These are phyloP conservation scores for Stromatinia cepivora DNA, from an alignment of 2,329 filamentous ascomycete genomes.

Conservation along the genomic window DNA sequence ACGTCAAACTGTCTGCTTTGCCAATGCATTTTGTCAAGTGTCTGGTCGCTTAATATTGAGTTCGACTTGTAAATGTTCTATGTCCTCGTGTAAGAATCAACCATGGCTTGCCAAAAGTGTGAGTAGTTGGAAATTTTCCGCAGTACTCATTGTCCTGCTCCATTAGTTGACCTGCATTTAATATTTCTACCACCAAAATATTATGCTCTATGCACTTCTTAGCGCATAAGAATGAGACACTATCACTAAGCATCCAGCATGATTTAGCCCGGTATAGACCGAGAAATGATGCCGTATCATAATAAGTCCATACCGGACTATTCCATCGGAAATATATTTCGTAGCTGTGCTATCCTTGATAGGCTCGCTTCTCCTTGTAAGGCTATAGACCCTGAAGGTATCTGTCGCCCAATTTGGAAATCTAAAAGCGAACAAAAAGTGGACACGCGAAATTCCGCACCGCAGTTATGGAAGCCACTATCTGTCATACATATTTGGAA, in stretches of 20 bases:
- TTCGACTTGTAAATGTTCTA: not conserved
- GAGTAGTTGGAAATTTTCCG: not conserved
- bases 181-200: not conserved
- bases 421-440: not conserved
- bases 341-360: not conserved
- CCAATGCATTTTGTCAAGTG: too few relatives aligned
- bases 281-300: not conserved
- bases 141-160: not conserved
- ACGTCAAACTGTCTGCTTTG: not conserved
- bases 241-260: not conserved
- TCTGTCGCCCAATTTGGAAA: not conserved
- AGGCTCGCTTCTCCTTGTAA: not conserved
- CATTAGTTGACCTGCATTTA: not conserved
- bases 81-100: not conserved
- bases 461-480: not conserved
- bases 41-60: not conserved
- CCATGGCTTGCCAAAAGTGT: not conserved
- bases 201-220: not conserved
- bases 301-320: not conserved
- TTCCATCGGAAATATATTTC: not conserved
- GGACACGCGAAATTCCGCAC: not conserved
- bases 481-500: not conserved
- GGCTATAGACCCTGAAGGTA: not conserved
- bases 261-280: not conserved
- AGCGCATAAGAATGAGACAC: not conserved